These are phyloP conservation scores for Anethum foeniculum DNA, from an alignment of 140 eudicot species.

Conservation along the genomic window DNA sequence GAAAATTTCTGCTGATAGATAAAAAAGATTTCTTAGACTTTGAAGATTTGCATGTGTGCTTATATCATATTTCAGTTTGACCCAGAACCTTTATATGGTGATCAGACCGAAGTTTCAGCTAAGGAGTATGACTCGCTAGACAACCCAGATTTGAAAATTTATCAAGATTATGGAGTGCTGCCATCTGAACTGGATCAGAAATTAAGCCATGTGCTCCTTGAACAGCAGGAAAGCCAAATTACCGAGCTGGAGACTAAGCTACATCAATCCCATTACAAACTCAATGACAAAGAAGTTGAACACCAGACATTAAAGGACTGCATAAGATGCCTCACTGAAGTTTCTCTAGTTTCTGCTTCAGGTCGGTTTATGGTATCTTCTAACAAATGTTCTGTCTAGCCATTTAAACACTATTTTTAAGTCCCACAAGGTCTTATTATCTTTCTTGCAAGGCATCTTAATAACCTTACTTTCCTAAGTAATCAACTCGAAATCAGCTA, in stretches of 20 bases:
- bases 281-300: constrained; percentile 67
- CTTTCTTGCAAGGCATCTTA: background rate
- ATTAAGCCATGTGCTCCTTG: constrained; percentile 50
- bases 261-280: constrained; percentile 49
- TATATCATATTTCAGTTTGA: background rate
- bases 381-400: background rate
- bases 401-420: background rate
- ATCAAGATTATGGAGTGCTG: constrained; percentile 36
- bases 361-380: constrained; percentile 26
- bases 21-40: background rate
- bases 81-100: constrained; percentile 7
- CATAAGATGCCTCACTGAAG: constrained; percentile 58
- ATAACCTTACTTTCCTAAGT: background rate
- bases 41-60: background rate
- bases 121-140: constrained; percentile 19
- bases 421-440: background rate
- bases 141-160: constrained; percentile 13
- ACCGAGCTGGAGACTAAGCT: constrained; percentile 59
- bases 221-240: constrained; percentile 76
- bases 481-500: background rate
- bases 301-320: constrained; percentile 72
- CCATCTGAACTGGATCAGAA: constrained; percentile 62
- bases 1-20: background rate
- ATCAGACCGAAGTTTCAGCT: constrained; percentile 29
- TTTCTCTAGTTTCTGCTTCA: constrained; percentile 45